phyloP scores from a whole-genome alignment of 2,329 filamentous ascomycete genomes.

The Trichoderma afroharzianum region DNA sequence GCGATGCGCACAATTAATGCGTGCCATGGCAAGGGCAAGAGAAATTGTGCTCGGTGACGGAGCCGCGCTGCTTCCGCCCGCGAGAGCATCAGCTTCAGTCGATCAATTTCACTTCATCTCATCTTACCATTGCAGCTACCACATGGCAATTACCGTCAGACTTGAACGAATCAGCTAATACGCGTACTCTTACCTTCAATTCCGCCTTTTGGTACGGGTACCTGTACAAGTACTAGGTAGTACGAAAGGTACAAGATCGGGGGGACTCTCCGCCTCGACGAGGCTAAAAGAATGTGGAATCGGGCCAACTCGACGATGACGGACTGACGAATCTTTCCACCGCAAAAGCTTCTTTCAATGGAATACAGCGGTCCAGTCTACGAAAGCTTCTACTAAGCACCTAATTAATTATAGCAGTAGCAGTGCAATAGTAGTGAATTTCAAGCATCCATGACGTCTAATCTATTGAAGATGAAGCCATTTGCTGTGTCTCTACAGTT shows the following conservation, averaged over 20 bases:
- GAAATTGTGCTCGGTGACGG: background rate
- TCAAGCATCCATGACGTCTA: background rate
- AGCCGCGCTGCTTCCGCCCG: background rate
- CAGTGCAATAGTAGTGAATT: background rate
- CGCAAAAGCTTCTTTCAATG: background rate
- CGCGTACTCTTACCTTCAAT: background rate
- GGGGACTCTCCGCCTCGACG: background rate
- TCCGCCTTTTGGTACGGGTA: background rate
- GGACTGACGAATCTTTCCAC: slow-evolving; percentile 3
- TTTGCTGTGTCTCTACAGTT: background rate
- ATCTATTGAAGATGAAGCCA: background rate
- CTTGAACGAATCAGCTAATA: background rate
- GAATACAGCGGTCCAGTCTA: background rate
- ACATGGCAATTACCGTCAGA: slow-evolving; percentile 1
- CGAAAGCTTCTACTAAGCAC: background rate
- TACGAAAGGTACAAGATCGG: background rate
- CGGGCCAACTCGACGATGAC: background rate
- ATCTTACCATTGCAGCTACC: background rate
- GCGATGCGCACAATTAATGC: slow-evolving; percentile 6
- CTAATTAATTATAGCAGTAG: background rate
- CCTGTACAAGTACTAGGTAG: background rate
- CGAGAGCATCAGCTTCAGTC: background rate
- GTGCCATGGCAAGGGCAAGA: background rate
- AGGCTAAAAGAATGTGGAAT: slow-evolving; percentile 1
- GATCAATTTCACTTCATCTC: background rate